These are phyloP conservation scores for Diplosphaera chodatii DNA, from an alignment of 139 green algal species.

Conservation along the genomic window DNA sequence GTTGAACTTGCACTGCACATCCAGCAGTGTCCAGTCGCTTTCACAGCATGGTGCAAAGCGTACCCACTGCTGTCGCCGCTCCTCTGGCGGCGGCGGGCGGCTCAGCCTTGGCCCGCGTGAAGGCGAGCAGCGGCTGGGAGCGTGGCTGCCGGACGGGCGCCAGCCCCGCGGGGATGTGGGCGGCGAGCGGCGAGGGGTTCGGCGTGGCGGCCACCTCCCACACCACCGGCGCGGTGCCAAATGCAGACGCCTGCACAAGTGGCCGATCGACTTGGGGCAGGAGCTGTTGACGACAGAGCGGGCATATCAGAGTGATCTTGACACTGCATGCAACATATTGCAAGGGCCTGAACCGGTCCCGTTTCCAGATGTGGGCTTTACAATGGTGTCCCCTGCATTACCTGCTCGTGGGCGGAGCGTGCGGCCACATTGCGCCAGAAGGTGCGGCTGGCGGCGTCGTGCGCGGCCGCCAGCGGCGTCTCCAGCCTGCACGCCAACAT, in stretches of 20 bases:
- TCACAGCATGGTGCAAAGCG: too few relatives aligned
- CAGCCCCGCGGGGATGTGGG: neutral
- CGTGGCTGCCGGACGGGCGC: neutral
- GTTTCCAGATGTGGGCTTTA: too few relatives aligned
- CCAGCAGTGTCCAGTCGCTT: too few relatives aligned
- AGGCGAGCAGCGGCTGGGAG: neutral
- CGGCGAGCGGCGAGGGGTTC: neutral
- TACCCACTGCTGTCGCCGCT: too few relatives aligned
- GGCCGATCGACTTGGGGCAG: too few relatives aligned
- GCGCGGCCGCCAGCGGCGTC: slow-evolving; percentile 3
- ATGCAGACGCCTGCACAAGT: neutral
- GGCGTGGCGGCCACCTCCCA: slow-evolving; percentile 1
- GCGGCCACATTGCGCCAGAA: slow-evolving; percentile 44
- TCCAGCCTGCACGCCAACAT: neutral
- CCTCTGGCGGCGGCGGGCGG: too few relatives aligned
- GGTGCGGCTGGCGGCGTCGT: slow-evolving; percentile 30
- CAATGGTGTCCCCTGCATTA: neutral
- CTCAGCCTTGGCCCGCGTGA: neutral
- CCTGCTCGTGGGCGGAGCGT: neutral
- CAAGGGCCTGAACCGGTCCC: too few relatives aligned
- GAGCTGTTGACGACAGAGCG: too few relatives aligned
- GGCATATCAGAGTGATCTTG: too few relatives aligned
- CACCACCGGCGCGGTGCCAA: slow-evolving; percentile 5
- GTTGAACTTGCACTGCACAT: too few relatives aligned
- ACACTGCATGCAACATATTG: too few relatives aligned